Conservation (phyloP, 345 rosid genomes). For the Crucihimalaya himalaica region DNA sequence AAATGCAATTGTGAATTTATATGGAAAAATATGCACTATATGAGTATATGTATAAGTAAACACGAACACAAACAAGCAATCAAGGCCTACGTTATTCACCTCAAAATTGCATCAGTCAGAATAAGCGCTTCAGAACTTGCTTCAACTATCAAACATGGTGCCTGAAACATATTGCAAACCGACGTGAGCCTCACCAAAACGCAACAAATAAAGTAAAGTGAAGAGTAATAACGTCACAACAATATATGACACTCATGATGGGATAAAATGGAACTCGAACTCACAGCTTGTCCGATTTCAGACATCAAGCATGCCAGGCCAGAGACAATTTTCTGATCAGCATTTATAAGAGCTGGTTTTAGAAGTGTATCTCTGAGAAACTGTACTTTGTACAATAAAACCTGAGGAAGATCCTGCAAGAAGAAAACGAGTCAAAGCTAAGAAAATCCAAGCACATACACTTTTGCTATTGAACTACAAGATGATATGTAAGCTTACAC, state of each 20-base stretch:
- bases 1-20: slow-evolving; percentile 1
- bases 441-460: neutral
- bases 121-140: slow-evolving; percentile 79
- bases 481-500: neutral
- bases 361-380: slow-evolving; percentile 80
- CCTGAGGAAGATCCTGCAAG: slow-evolving; percentile 84
- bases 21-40: neutral
- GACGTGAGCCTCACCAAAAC: slow-evolving; percentile 26
- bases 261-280: slow-evolving; percentile 33
- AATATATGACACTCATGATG: neutral
- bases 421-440: slow-evolving; percentile 30
- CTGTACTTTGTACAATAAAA: slow-evolving; percentile 72
- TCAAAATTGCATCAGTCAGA: slow-evolving; percentile 71
- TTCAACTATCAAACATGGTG: slow-evolving; percentile 85
- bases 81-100: slow-evolving; percentile 51
- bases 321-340: slow-evolving; percentile 72
- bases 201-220: slow-evolving; percentile 6
- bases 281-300: slow-evolving; percentile 96
- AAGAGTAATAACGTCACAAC: neutral
- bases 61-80: slow-evolving; percentile 17
- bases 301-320: slow-evolving; percentile 92
- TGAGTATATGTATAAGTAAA: neutral
- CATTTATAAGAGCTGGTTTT: slow-evolving; percentile 69
- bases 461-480: neutral
- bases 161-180: slow-evolving; percentile 49